phyloP scores from a whole-genome alignment of 75 land plant species.

The Picea glauca region DNA sequence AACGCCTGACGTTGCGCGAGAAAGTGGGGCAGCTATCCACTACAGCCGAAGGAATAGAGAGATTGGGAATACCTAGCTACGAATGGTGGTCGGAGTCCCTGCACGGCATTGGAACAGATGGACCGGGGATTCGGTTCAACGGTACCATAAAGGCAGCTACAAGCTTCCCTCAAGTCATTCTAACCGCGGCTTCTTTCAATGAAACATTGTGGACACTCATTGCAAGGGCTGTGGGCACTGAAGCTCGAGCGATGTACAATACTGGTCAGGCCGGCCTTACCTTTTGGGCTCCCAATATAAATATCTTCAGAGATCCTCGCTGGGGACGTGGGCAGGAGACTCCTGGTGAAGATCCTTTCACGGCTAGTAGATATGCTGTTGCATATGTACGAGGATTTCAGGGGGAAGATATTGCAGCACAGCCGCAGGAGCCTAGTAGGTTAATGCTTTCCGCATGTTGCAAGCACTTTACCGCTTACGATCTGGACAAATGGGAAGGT shows the following conservation, averaged over 20 bases:
- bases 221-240: constrained; percentile 61
- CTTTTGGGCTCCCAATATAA: constrained; percentile 92
- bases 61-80: constrained; percentile 75
- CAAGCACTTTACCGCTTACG: constrained; percentile 90
- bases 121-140: constrained; percentile 75
- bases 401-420: constrained; percentile 15
- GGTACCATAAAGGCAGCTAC: constrained; percentile 59
- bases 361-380: constrained; percentile 51
- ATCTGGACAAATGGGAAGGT: constrained; percentile 78
- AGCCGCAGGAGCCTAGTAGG: not conserved
- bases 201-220: constrained; percentile 43
- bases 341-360: constrained; percentile 91
- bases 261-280: constrained; percentile 76
- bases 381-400: constrained; percentile 79
- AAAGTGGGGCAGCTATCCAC: constrained; percentile 71
- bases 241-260: constrained; percentile 85
- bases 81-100: constrained; percentile 96
- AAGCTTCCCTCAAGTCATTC: constrained; percentile 61
- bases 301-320: constrained; percentile 88
- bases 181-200: constrained; percentile 65
- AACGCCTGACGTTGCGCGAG: constrained; percentile 65
- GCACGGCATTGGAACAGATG: constrained; percentile 81
- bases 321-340: constrained; percentile 99
- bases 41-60: constrained; percentile 37
- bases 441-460: constrained; percentile 91